Percentiles rank a stretch among this genome's conserved stretches.
These are phyloP conservation scores for Boletus semigastroideus DNA, from an alignment of 1,284 basidiomycete species.

Conservation along the genomic window DNA sequence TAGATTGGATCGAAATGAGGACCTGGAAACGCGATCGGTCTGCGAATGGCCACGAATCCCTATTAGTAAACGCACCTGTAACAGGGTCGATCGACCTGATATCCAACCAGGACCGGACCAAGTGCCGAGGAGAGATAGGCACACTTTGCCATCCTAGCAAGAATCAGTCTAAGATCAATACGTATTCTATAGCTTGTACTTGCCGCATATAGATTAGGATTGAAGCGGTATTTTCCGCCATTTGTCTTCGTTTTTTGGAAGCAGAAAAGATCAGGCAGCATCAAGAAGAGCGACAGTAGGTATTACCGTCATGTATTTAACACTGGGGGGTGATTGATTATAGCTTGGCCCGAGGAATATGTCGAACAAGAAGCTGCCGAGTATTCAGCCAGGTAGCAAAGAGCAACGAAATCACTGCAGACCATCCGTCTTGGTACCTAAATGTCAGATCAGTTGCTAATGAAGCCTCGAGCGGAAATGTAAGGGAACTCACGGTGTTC, in stretches of 20 bases:
- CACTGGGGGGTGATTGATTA: conserved; percentile 77
- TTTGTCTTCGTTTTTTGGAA: conserved; percentile 58
- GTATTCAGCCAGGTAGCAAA: conserved; percentile 15
- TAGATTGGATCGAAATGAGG: conserved; percentile 89
- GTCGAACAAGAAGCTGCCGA: conserved; percentile 75
- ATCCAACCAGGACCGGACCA: conserved; percentile 92
- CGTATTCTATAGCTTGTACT: conserved; percentile 24
- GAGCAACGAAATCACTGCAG: conserved; percentile 24
- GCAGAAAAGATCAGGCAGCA: conserved; percentile 8
- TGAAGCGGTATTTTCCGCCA: conserved; percentile 86
- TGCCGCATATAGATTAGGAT: conserved; percentile 88
- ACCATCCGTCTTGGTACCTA: conserved; percentile 85
- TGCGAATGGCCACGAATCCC: background rate
- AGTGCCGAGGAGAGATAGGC: conserved; percentile 86
- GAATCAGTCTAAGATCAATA: background rate
- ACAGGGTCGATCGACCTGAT: conserved; percentile 77
- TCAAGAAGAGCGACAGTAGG: background rate
- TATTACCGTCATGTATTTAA: conserved; percentile 86
- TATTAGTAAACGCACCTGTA: conserved; percentile 53
- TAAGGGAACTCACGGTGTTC: conserved; percentile 72
- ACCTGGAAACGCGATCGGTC: conserved; percentile 48
- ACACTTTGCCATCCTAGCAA: conserved; percentile 83
- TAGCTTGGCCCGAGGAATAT: conserved; percentile 85
- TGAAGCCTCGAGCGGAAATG: background rate
- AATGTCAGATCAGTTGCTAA: background rate